Evolutionary conservation across 2,329 filamentous ascomycete genomes (phyloP).

Genomic region (Epichloe sylvatica): DNA sequence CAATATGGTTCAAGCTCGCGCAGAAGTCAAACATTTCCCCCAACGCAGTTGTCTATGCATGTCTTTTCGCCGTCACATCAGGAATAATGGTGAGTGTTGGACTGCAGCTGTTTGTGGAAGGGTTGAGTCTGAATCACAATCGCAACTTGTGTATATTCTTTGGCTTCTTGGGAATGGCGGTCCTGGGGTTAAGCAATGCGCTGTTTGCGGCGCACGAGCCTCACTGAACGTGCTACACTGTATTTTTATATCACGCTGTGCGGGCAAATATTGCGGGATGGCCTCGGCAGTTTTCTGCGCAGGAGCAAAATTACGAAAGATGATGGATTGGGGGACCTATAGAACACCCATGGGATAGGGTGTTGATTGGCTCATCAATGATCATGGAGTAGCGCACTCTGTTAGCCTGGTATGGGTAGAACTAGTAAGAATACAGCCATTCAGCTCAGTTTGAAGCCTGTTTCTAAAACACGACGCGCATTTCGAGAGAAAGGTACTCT

Average conservation of each 20-base stretch:
- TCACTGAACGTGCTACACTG: neutral
- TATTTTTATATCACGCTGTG: neutral
- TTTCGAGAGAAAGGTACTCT: too few relatives aligned
- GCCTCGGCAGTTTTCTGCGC: neutral
- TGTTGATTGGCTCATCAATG: neutral
- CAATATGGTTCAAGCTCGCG: constrained; percentile 69
- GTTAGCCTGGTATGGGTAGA: neutral
- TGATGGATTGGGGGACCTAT: neutral
- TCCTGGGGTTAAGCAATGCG: constrained; percentile 74
- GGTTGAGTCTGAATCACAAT: constrained; percentile 67
- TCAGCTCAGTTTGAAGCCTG: too few relatives aligned
- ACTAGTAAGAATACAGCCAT: neutral
- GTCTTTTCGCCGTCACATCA: constrained; percentile 76
- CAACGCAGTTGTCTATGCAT: constrained; percentile 52
- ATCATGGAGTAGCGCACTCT: neutral
- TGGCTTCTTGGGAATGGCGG: constrained; percentile 73
- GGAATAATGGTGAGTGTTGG: constrained; percentile 95
- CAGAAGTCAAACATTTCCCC: constrained; percentile 34
- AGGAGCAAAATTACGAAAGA: neutral
- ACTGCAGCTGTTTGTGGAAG: constrained; percentile 77
- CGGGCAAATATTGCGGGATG: neutral
- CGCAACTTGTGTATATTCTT: constrained; percentile 64
- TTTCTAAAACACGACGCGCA: too few relatives aligned
- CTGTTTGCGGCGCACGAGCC: constrained; percentile 47
- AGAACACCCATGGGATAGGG: neutral